These are phyloP conservation scores for Solanum corneliomulleri DNA, from an alignment of 257 asterid genomes.

Conservation along the genomic window DNA sequence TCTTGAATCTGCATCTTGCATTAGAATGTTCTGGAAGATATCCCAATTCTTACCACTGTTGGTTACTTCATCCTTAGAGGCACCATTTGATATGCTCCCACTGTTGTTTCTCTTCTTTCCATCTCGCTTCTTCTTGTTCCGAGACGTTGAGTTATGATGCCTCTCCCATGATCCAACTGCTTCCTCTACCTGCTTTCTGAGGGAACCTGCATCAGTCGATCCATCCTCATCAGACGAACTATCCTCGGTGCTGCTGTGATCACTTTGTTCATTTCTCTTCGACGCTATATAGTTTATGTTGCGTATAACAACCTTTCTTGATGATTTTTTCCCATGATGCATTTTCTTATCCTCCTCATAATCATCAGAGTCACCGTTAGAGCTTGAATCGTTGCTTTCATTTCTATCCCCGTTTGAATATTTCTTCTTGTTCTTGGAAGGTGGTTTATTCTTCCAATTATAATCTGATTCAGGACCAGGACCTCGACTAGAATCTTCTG, in stretches of 20 bases:
- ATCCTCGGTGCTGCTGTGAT: slow-evolving; percentile 20
- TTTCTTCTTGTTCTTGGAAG: slow-evolving; percentile 29
- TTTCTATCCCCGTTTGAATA: slow-evolving; percentile 9
- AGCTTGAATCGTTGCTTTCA: slow-evolving; percentile 24
- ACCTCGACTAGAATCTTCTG: slow-evolving; percentile 27
- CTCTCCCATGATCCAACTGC: slow-evolving; percentile 49
- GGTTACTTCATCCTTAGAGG: slow-evolving; percentile 10
- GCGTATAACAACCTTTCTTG: slow-evolving; percentile 68
- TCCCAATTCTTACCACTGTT: slow-evolving; percentile 50
- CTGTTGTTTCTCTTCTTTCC: slow-evolving; percentile 23
- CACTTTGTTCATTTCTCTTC: slow-evolving; percentile 29
- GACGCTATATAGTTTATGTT: slow-evolving; percentile 71
- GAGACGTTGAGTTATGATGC: slow-evolving; percentile 31
- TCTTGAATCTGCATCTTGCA: slow-evolving; percentile 48
- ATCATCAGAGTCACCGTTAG: slow-evolving; percentile 37
- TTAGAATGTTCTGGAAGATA: slow-evolving; percentile 63
- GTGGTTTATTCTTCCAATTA: slow-evolving; percentile 13
- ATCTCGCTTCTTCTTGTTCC: slow-evolving; percentile 22
- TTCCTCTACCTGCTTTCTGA: slow-evolving; percentile 48
- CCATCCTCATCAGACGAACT: slow-evolving; percentile 38
- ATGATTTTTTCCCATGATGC: slow-evolving; percentile 29
- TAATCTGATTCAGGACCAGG: slow-evolving; percentile 21
- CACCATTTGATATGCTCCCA: not conserved
- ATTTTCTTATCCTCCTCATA: slow-evolving; percentile 20
- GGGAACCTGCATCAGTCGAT: slow-evolving; percentile 28